Evolutionary conservation across 306 rosid species (phyloP).

Genomic region (Quercus wislizeni): DNA sequence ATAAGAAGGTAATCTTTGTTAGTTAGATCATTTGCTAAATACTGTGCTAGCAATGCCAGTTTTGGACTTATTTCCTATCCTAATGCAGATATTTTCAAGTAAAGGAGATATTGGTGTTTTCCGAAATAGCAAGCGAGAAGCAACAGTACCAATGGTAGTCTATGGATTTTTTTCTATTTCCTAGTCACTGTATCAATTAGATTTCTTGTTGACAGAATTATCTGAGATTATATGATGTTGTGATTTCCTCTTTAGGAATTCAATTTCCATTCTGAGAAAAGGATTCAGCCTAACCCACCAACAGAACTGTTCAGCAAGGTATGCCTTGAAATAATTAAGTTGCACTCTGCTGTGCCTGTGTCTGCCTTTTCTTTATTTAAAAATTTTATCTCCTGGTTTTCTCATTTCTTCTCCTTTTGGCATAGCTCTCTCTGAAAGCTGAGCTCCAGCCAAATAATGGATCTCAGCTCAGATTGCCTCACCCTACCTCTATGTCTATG

Average conservation of each 20-base stretch:
- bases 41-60: background rate
- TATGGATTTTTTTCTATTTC: conserved; percentile 10
- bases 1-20: conserved; percentile 62
- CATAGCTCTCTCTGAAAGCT: conserved; percentile 72
- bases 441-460: conserved; percentile 49
- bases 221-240: conserved; percentile 22
- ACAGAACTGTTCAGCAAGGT: conserved; percentile 92
- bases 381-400: background rate
- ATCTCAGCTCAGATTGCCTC: conserved; percentile 39
- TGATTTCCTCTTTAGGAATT: conserved; percentile 58
- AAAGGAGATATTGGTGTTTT: conserved; percentile 87
- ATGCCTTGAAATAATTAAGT: background rate
- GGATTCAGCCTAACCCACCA: conserved; percentile 64
- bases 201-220: conserved; percentile 11
- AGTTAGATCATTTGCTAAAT: background rate
- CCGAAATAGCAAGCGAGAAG: conserved; percentile 76
- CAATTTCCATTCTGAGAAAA: conserved; percentile 68
- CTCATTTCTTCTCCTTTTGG: conserved; percentile 21
- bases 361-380: background rate
- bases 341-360: background rate
- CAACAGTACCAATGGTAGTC: conserved; percentile 73
- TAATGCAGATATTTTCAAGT: conserved; percentile 77
- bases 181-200: background rate
- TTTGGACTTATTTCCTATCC: conserved; percentile 9
- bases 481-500: conserved; percentile 30